A percentile compares a stretch with the other conserved stretches of the same genome.
phyloP scores from a whole-genome alignment of 306 rosid species.

The Vachellia pachyceras region DNA sequence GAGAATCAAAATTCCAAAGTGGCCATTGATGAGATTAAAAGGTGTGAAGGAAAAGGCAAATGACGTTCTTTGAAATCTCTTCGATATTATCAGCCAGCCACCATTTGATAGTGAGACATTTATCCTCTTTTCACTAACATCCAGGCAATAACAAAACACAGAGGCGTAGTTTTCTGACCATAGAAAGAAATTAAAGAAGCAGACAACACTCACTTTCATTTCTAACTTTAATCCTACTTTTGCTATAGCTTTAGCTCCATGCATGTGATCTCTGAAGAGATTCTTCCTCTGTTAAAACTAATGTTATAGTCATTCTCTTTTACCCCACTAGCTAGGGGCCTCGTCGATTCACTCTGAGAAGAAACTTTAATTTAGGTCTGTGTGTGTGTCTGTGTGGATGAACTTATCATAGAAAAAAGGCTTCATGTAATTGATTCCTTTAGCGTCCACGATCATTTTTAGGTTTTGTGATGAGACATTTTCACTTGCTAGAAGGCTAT shows the following conservation, averaged over 20 bases:
- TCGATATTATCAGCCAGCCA: slow-evolving; percentile 12
- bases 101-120: slow-evolving; percentile 40
- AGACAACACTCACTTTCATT: slow-evolving; percentile 42
- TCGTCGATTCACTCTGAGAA: background rate
- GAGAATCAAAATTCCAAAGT: slow-evolving; percentile 9
- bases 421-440: slow-evolving; percentile 37
- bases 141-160: slow-evolving; percentile 49
- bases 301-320: background rate
- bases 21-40: slow-evolving; percentile 48
- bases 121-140: slow-evolving; percentile 57
- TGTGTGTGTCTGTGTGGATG: background rate
- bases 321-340: background rate
- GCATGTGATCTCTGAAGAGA: slow-evolving; percentile 51
- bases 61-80: slow-evolving; percentile 43
- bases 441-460: slow-evolving; percentile 42
- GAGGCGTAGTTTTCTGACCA: slow-evolving; percentile 15
- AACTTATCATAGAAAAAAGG: slow-evolving; percentile 22
- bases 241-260: background rate
- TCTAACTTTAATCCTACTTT: slow-evolving; percentile 34
- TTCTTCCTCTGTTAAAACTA: slow-evolving; percentile 41
- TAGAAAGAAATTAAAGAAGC: slow-evolving; percentile 16
- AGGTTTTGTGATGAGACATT: slow-evolving; percentile 44
- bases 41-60: slow-evolving; percentile 39
- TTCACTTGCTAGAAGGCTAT: slow-evolving; percentile 36
- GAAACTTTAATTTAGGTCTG: background rate